Evolutionary conservation across 495 filamentous ascomycete genomes (phyloP).

Genomic region (Xylaria intraflava): DNA sequence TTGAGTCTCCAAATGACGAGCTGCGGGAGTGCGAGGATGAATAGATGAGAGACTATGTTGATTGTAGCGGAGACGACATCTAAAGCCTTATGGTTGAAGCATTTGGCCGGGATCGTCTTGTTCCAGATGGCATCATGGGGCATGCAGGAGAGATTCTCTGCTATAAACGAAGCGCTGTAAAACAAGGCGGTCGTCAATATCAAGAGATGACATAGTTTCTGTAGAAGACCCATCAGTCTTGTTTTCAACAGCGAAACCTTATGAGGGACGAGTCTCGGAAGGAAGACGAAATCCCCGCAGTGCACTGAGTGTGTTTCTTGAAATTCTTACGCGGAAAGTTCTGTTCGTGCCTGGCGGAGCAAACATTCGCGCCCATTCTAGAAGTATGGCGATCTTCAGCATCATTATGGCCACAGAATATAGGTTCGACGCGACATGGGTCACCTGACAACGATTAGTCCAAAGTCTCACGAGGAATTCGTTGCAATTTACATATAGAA

Average conservation of each 20-base stretch:
- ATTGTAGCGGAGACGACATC: constrained; percentile 19
- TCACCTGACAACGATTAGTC: constrained; percentile 1
- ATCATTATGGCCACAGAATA: constrained; percentile 16
- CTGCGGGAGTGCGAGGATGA: constrained; percentile 32
- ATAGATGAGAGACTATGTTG: constrained; percentile 30
- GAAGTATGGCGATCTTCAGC: constrained; percentile 24
- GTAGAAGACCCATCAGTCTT: too few relatives aligned
- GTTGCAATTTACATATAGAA: constrained; percentile 5
- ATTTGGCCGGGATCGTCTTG: constrained; percentile 14
- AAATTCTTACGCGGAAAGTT: constrained; percentile 13
- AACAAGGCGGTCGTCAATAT: constrained; percentile 35
- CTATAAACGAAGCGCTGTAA: constrained; percentile 33
- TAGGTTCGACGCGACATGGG: constrained; percentile 12
- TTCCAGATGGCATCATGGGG: constrained; percentile 29
- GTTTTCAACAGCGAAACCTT: too few relatives aligned
- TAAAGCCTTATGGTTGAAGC: constrained; percentile 21
- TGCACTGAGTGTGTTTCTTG: too few relatives aligned
- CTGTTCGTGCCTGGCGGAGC: constrained; percentile 13
- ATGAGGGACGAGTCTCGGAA: too few relatives aligned
- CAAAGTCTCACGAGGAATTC: neutral
- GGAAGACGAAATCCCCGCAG: too few relatives aligned
- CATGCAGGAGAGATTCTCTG: constrained; percentile 36
- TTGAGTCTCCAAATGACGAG: constrained; percentile 28
- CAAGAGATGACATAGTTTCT: constrained; percentile 22
- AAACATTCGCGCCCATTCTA: constrained; percentile 28